Percentiles rank a stretch among this genome's conserved stretches.
phyloP scores from a whole-genome alignment of 2,329 filamentous ascomycete genomes.

The Penicillium sp. region DNA sequence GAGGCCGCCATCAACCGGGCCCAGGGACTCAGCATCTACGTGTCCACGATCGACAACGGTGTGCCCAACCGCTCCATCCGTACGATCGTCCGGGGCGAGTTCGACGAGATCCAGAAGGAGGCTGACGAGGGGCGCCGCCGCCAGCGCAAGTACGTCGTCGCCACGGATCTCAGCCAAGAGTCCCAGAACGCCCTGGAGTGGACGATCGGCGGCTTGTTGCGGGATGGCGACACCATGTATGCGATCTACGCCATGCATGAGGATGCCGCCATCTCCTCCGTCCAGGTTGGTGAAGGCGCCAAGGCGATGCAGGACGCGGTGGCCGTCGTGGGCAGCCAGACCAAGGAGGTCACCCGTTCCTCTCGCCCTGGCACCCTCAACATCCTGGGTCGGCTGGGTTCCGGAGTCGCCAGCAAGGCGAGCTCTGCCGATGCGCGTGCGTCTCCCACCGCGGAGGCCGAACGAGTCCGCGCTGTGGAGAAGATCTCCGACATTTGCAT shows the following conservation, averaged over 20 bases:
- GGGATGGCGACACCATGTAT: constrained; percentile 91
- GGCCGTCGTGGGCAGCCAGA: constrained; percentile 65
- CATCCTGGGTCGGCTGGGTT: constrained; percentile 43
- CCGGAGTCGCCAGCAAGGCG: constrained; percentile 47
- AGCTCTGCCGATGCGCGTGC: constrained; percentile 58
- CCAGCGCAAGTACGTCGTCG: constrained; percentile 90
- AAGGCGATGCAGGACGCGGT: constrained; percentile 78
- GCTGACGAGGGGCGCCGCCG: constrained; percentile 79
- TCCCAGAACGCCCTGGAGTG: constrained; percentile 95
- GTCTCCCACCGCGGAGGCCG: constrained; percentile 71
- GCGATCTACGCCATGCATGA: constrained; percentile 95
- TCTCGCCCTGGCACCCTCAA: constrained; percentile 40
- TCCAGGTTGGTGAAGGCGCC: constrained; percentile 71
- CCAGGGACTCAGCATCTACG: constrained; percentile 79
- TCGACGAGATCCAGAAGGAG: constrained; percentile 71
- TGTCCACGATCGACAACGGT: constrained; percentile 76
- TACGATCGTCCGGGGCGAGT: constrained; percentile 90
- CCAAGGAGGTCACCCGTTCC: constrained; percentile 61
- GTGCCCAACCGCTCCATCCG: constrained; percentile 82
- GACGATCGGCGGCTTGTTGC: constrained; percentile 93
- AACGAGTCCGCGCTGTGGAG: constrained; percentile 79
- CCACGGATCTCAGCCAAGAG: constrained; percentile 92
- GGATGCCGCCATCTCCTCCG: constrained; percentile 59
- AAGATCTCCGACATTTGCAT: constrained; percentile 84
- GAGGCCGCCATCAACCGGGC: constrained; percentile 84